A percentile compares a stretch with the other conserved stretches of the same genome.
Conservation (phyloP, 805 yeast species). For the Saccharomyces kudriavzevii region DNA sequence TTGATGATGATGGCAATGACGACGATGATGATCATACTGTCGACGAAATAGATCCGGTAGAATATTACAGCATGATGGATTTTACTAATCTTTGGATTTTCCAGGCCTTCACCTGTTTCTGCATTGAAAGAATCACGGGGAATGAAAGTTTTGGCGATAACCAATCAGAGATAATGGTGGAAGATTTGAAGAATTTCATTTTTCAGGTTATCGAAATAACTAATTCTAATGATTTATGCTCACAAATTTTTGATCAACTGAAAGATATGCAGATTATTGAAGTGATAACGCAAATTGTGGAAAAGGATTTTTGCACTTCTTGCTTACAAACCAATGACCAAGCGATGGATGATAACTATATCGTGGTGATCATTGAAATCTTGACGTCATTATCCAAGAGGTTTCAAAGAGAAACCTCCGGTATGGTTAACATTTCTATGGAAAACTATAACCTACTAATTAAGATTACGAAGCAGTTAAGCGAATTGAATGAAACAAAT, state of each 20-base stretch:
- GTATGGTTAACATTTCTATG: slow-evolving; percentile 7
- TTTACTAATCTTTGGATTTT: slow-evolving; percentile 29
- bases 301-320: slow-evolving; percentile 19
- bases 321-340: slow-evolving; percentile 6
- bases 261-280: slow-evolving; percentile 7
- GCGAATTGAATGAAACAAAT: slow-evolving; percentile 6
- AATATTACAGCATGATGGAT: slow-evolving; percentile 16
- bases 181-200: slow-evolving; percentile 11
- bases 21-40: slow-evolving; percentile 5
- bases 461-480: slow-evolving; percentile 9
- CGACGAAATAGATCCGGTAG: slow-evolving; percentile 6
- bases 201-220: slow-evolving; percentile 17
- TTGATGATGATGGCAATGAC: not conserved
- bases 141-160: not conserved
- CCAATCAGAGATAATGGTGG: not conserved
- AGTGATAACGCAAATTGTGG: slow-evolving; percentile 16
- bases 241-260: slow-evolving; percentile 22
- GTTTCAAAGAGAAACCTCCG: slow-evolving; percentile 7
- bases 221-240: slow-evolving; percentile 19
- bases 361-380: slow-evolving; percentile 17
- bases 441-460: slow-evolving; percentile 11
- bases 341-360: slow-evolving; percentile 6
- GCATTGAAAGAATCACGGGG: slow-evolving; percentile 5
- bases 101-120: slow-evolving; percentile 20
- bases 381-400: slow-evolving; percentile 19